phyloP scores from a whole-genome alignment of 768 basidiomycete genomes.

The Suillus subaureus region DNA sequence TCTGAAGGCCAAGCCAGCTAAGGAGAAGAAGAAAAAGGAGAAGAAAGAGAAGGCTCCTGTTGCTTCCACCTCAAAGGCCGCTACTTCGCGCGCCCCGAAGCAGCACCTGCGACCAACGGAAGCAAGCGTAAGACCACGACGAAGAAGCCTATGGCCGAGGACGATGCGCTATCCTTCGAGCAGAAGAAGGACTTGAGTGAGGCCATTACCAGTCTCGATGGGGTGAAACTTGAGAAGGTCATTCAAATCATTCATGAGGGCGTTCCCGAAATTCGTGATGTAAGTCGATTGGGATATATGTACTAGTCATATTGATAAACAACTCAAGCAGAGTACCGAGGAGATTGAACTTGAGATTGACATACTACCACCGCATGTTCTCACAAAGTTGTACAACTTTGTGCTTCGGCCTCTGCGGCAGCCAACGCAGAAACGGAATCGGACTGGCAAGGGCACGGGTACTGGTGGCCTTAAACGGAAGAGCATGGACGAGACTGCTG shows the following conservation, averaged over 20 bases:
- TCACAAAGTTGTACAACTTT: constrained; percentile 94
- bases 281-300: constrained; percentile 45
- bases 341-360: constrained; percentile 99
- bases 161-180: constrained; percentile 21
- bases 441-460: constrained; percentile 76
- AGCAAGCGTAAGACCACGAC: constrained; percentile 55
- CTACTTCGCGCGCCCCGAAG: constrained; percentile 51
- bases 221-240: constrained; percentile 80
- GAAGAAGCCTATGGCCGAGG: constrained; percentile 51
- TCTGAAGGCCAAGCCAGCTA: constrained; percentile 56
- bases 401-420: constrained; percentile 81
- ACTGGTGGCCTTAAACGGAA: constrained; percentile 92
- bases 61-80: constrained; percentile 66
- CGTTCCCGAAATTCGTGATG: constrained; percentile 91
- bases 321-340: constrained; percentile 76
- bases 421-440: constrained; percentile 63
- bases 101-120: constrained; percentile 37
- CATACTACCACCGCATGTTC: constrained; percentile 78
- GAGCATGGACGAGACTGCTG: constrained; percentile 96
- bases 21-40: constrained; percentile 74
- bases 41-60: constrained; percentile 59
- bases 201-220: constrained; percentile 78
- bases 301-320: constrained; percentile 15
- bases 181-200: no score
- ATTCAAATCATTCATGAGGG: constrained; percentile 95